Evolutionary conservation across 2,329 filamentous ascomycete genomes (phyloP).

Genomic region (Chalaropsis ovoidea): DNA sequence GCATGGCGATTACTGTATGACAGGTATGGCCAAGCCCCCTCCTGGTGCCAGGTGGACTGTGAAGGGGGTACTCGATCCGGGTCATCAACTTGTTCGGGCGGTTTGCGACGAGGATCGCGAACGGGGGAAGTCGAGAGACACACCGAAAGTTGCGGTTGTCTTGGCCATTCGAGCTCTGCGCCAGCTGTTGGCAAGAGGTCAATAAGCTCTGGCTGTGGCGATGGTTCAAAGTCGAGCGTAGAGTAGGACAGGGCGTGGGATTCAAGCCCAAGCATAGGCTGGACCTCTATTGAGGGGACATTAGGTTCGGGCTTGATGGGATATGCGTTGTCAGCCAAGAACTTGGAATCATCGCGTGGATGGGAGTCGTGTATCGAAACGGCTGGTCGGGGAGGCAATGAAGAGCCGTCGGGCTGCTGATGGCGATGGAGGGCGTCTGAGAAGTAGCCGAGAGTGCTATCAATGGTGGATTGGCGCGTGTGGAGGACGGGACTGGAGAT

Average conservation of each 20-base stretch:
- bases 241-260: not conserved
- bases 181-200: too few species aligned
- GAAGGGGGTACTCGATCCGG: not conserved
- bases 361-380: too few species aligned
- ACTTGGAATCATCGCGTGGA: not conserved
- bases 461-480: not conserved
- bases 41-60: constrained; percentile 7
- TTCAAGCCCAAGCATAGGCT: not conserved
- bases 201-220: not conserved
- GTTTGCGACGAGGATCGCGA: constrained; percentile 1
- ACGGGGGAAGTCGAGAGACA: not conserved
- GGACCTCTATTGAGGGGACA: not conserved
- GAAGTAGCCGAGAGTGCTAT: not conserved
- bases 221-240: not conserved
- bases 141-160: not conserved
- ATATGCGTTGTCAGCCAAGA: not conserved
- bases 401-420: not conserved
- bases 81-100: not conserved
- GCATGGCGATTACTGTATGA: not conserved
- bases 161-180: not conserved
- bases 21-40: constrained; percentile 13
- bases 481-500: not conserved
- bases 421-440: not conserved
- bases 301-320: constrained; percentile 2
- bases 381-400: not conserved